Evolutionary conservation across 495 filamentous ascomycete genomes (phyloP).

Genomic region (Neurospora sp.): DNA sequence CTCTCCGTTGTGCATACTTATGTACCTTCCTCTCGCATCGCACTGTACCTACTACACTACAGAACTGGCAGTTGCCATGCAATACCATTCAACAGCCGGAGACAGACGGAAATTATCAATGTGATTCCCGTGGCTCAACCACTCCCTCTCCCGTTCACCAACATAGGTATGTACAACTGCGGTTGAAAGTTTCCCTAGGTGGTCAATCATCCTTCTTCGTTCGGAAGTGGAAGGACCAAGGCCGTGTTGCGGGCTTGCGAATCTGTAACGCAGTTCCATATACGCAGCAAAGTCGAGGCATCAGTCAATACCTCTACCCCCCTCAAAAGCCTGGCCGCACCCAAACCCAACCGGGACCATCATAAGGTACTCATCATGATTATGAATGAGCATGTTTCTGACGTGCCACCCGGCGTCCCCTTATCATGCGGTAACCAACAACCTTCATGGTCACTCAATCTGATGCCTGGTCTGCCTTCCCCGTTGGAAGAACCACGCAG

Average conservation of each 20-base stretch:
- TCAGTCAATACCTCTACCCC: too few species aligned
- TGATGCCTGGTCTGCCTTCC: not conserved
- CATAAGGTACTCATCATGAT: not conserved
- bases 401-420: not conserved
- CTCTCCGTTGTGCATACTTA: not conserved
- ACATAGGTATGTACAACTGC: not conserved
- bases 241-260: not conserved
- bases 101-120: not conserved
- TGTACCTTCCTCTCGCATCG: not conserved
- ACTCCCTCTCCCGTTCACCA: not conserved
- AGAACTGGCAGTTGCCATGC: not conserved
- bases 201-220: not conserved
- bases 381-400: not conserved
- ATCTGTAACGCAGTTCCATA: too few species aligned
- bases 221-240: not conserved
- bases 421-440: not conserved
- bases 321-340: too few species aligned
- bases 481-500: not conserved
- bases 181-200: too few species aligned
- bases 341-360: not conserved
- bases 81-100: not conserved
- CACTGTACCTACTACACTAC: not conserved
- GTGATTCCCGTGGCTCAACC: not conserved
- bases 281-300: not conserved
- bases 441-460: not conserved